Evolutionary conservation across 352 stramenopile species (phyloP).

Genomic region (Thalassiosira livingstoniorum): DNA sequence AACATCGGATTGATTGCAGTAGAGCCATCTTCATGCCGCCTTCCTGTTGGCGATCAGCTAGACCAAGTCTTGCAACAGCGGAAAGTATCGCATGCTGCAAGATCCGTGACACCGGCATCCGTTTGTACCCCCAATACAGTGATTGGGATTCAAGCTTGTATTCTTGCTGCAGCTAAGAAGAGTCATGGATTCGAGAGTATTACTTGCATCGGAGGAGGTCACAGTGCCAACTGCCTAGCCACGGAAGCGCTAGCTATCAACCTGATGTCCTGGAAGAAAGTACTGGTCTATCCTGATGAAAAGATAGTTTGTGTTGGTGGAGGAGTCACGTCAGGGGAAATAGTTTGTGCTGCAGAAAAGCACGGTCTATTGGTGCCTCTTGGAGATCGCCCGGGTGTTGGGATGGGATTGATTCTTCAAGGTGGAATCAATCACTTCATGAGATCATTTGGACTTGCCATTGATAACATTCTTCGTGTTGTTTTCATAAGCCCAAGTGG

Average conservation of each 20-base stretch:
- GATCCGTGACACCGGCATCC: neutral
- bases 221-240: slow-evolving; percentile 24
- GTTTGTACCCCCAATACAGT: slow-evolving; percentile 15
- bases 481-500: slow-evolving; percentile 19
- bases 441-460: slow-evolving; percentile 29
- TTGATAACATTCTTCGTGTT: slow-evolving; percentile 28
- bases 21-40: slow-evolving; percentile 2
- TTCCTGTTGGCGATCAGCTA: neutral
- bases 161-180: slow-evolving; percentile 20
- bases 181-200: slow-evolving; percentile 18
- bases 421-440: slow-evolving; percentile 43
- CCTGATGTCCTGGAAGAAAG: slow-evolving; percentile 25
- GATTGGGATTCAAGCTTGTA: slow-evolving; percentile 32
- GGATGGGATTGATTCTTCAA: slow-evolving; percentile 19
- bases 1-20: slow-evolving; percentile 4
- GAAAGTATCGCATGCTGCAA: neutral
- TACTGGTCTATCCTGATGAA: slow-evolving; percentile 7
- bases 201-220: slow-evolving; percentile 26
- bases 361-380: slow-evolving; percentile 22
- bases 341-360: slow-evolving; percentile 6
- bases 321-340: slow-evolving; percentile 14
- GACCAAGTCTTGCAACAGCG: neutral
- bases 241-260: slow-evolving; percentile 19
- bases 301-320: slow-evolving; percentile 22
- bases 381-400: slow-evolving; percentile 31